Base-by-base conservation (phyloP, 192 early-diverging fungal species). In the Coemansia sp. region DNA sequence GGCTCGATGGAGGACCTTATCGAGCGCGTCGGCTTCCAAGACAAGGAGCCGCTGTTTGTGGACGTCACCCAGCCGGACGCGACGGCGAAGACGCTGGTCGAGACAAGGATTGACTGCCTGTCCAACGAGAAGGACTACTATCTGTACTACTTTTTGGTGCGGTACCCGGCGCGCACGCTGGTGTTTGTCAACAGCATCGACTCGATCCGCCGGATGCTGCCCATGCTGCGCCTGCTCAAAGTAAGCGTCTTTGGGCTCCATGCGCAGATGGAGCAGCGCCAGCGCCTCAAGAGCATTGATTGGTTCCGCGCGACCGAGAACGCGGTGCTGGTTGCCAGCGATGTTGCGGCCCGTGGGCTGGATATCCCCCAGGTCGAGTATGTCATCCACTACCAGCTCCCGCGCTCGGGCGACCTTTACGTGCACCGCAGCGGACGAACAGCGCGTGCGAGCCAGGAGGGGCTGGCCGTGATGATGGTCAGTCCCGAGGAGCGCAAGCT, bases 111-210 rank as follows among this genome's bases (percentile, higher is more conserved):
- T 49, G 89, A 95, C 44, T 95, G 92, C 54, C 43, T 90, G 38
- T 65, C 81, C 12, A 79, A 60, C 31, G 89, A 96, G 20, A 95
- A 95, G 75, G 88, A 90, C 62, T 37, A 80, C 7, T 84, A 84
- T 45, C 64, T 93, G 32, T 98, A 96, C 55, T 96, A 96, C 61
- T 82, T 96, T 62, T 56, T 91, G 17, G 78, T 78, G 7, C 78
- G 86, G 23, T 94, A 94, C 38, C 86, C 89, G 13, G 92, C 86
- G 1, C 86, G 90, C 32, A 95, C 91, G 4, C 71, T 98, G 14
- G 81, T 96, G 31, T 98, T 98, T 80, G 91, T 93, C 44, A 96
- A 96, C 80, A 86, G 84, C 57, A 98, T 98, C 41, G 91, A 95
- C 58, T 76, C 85, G 14, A 88, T 96, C 46, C 85, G 92, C 19